Base-by-base conservation (phyloP, 78 protist species). In the Dictyostelium brefeldianum region DNA sequence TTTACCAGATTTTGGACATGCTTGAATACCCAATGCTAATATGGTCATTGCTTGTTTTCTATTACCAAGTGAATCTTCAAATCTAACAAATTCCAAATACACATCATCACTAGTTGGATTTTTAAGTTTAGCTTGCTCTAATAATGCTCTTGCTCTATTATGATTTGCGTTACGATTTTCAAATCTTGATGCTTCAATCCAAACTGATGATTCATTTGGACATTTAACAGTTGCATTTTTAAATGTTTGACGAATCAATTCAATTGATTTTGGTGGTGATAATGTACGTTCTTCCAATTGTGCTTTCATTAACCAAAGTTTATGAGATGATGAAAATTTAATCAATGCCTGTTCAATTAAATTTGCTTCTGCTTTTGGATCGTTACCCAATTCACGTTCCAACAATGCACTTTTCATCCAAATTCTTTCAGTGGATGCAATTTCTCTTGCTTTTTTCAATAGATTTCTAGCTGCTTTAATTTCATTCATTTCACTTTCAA, bases 371-470 rank as follows among this genome's bases (percentile, higher is more conserved):
- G 8, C 48, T 3, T 69, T 81, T 15, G 56, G 36, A 22, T 56
- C 78, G 48, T 84, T 46, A 15, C 89, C 94, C 54, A 78, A 54
- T 81, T 93, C 81, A 18, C 99, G 91, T 82, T 98, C 99, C 41
- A 98, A 94, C 64, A 54, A 3, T 2, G 98, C 99, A 2, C 94
- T 71, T 70, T 97, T 97, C 97, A 97, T 81, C 99, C 99, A 98
- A 53, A 98, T 96, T 17, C 97, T 73, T 80, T 91, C 94, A 11
- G 99, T 96, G 18, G 85, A 80, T 2, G 97, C 90, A 3, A 29
- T 54, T 41, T 70, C 85, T 25, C 98, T 94, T 31, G 98, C 98
- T 50, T n/a, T 29, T 31, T 83, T 48, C 25, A 98, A 95, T 31
- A 97, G 46, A 5, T 17, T 11, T 43, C 97, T 74, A 22, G 98